These are phyloP conservation scores for Garcia nutans DNA, from an alignment of 345 rosid genomes.

Conservation along the genomic window DNA sequence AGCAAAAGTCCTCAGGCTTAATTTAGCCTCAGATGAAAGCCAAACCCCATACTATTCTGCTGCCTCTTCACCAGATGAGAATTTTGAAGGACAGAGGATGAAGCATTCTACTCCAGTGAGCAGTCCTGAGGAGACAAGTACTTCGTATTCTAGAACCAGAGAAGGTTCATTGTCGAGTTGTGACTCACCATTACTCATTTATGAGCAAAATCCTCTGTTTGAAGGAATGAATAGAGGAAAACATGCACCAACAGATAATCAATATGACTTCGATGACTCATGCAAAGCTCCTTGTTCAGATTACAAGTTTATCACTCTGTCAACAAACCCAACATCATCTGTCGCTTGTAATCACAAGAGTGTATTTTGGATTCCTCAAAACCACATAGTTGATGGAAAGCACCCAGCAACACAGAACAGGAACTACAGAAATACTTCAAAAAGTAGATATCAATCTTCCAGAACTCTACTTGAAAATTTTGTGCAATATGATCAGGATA, in stretches of 20 bases:
- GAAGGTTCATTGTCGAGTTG: constrained; percentile 38
- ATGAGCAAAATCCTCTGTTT: constrained; percentile 58
- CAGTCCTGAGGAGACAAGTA: constrained; percentile 59
- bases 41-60: constrained; percentile 62
- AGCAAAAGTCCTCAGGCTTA: constrained; percentile 66
- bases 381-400: constrained; percentile 34
- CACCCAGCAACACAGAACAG: not conserved
- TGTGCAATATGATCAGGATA: constrained; percentile 48
- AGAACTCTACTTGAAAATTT: constrained; percentile 47
- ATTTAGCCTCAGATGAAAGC: constrained; percentile 46
- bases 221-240: constrained; percentile 41
- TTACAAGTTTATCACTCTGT: constrained; percentile 32
- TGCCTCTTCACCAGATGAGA: constrained; percentile 48
- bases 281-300: constrained; percentile 13
- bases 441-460: constrained; percentile 31
- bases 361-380: constrained; percentile 51
- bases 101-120: constrained; percentile 67
- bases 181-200: constrained; percentile 40
- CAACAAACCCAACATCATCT: constrained; percentile 25
- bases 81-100: constrained; percentile 34
- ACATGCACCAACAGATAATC: constrained; percentile 19
- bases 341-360: constrained; percentile 22
- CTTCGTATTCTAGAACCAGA: constrained; percentile 38
- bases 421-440: constrained; percentile 21
- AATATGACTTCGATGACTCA: constrained; percentile 21